Base-by-base conservation (phyloP, 495 filamentous ascomycete genomes). In the Penicillium odoratum region DNA sequence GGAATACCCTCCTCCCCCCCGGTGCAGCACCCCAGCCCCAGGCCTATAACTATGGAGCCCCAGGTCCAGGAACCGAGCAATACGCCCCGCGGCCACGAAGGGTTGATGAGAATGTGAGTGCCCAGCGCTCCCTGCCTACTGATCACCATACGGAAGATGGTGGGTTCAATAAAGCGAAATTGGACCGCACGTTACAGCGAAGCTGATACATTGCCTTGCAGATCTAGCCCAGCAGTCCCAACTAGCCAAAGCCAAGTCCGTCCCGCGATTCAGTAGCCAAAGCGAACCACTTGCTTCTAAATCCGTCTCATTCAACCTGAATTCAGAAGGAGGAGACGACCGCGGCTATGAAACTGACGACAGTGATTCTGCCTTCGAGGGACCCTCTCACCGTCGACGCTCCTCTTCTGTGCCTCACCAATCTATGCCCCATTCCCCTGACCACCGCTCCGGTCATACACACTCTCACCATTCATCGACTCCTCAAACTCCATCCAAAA, bases 41-140 rank as follows among this genome's bases (percentile, higher is more conserved):
- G 61, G 68, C 73, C 8, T 80, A 76, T 49, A 68, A 68, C 31
- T 81, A 80, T 55, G 72, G 75, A 11, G 69, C 73, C 52, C 69
- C 69, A 25, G 65, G 59, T 29, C 60, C 73, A 40, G 75, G 65
- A 36, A 66, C 72, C 18, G 74, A 78, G 51, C 62, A 72, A 4
- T 81, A 79, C 53, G 69, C 70, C 40, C 67, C 71, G 30, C 72
- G 73, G 61, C 67, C 77, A 30, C 74, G 76, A 49, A 70, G 78
- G 64, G 75, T 70, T 56, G 79, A 83, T 69, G 79, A 82, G 63
- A 83, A 81, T 80, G 81, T 83, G 79, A 83, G 80, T 79, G 66
- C 71, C 60, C 65, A 68, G 62, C 58, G 60, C 56, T 63, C 59
- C 67, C 70, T 69, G 63, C 64, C 77, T 61, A 69, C 67, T 64